Base-by-base conservation (phyloP, 2,329 filamentous ascomycete species). In the Monascus ruber region DNA sequence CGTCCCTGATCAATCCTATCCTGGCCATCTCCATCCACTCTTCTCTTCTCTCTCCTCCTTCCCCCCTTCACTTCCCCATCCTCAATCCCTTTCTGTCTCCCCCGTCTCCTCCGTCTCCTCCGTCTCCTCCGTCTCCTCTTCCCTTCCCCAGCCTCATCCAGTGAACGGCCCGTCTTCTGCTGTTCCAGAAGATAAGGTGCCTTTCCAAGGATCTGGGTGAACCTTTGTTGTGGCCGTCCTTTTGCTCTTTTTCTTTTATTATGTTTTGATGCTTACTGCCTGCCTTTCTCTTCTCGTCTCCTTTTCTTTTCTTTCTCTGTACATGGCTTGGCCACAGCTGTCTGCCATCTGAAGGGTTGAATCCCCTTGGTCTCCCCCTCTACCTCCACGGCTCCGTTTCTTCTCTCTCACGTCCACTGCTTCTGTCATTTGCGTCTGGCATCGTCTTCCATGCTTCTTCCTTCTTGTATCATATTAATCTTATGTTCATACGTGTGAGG, bases 111-210 rank as follows among this genome's bases (percentile, higher is more conserved):
- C 51, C n/a, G n/a, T n/a, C n/a, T n/a, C n/a, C n/a, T 49, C 55
- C 58, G 50, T 55, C 56, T 62, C 60, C 52, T 50, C 55, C 51
- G 53, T 54, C 50, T 47, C 49, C 52, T 52, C 51, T 48, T 53
- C 44, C 46, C 42, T 49, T 36, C 39, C 42, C 46, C 39, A 34
- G 43, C 45, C 41, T 46, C 35, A 46, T 45, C 45, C 39, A 40
- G 40, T 36, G 42, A 55, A 45, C 50, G 51, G 50, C 52, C 47
- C 55, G 44, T 54, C 49, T 49, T 48, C 47, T 60, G 48, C 47
- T 45, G 48, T 41, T 45, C 37, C 48, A 52, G 50, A 45, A 50
- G 50, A 50, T 42, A 42, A 49, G 48, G 52, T 53, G 51, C 50
- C 48, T 38, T 53, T 48, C 48, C 41, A 43, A 44, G 51, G 50